These are phyloP conservation scores for Crithidia mellificae DNA, from an alignment of 208 protist species.

Conservation along the genomic window DNA sequence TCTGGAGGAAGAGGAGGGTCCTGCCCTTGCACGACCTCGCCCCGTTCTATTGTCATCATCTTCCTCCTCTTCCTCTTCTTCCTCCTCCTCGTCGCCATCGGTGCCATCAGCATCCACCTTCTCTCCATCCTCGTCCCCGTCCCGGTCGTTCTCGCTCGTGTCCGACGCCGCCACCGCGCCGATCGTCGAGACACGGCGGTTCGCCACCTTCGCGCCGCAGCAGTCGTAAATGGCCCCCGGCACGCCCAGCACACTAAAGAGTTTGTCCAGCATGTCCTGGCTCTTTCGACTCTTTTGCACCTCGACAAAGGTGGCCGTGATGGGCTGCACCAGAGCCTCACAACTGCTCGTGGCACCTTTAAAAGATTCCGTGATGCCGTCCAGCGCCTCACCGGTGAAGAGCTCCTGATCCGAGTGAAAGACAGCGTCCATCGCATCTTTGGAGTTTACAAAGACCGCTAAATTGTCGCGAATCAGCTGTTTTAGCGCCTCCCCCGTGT, in stretches of 20 bases:
- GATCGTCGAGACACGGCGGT: conserved; percentile 16
- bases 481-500: conserved; percentile 70
- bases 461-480: conserved; percentile 81
- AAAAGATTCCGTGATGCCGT: conserved; percentile 60
- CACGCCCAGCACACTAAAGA: conserved; percentile 69
- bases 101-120: conserved; percentile 12
- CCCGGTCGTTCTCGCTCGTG: conserved; percentile 5
- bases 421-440: conserved; percentile 80
- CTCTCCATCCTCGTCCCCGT: conserved; percentile 14
- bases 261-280: conserved; percentile 73
- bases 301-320: conserved; percentile 56
- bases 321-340: conserved; percentile 56
- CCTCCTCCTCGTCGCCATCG: conserved; percentile 1
- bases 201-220: conserved; percentile 68
- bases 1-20: not conserved
- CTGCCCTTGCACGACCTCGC: not conserved
- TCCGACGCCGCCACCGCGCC: conserved; percentile 6
- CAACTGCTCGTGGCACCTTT: conserved; percentile 47
- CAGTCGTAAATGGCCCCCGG: conserved; percentile 75
- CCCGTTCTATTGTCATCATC: not conserved
- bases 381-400: conserved; percentile 84
- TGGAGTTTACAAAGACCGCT: conserved; percentile 81
- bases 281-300: conserved; percentile 50
- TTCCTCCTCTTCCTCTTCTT: conserved; percentile 18
- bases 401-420: conserved; percentile 67